Evolutionary conservation across 169 alveolate genomes (phyloP).

Genomic region (Eimeria maxima): DNA sequence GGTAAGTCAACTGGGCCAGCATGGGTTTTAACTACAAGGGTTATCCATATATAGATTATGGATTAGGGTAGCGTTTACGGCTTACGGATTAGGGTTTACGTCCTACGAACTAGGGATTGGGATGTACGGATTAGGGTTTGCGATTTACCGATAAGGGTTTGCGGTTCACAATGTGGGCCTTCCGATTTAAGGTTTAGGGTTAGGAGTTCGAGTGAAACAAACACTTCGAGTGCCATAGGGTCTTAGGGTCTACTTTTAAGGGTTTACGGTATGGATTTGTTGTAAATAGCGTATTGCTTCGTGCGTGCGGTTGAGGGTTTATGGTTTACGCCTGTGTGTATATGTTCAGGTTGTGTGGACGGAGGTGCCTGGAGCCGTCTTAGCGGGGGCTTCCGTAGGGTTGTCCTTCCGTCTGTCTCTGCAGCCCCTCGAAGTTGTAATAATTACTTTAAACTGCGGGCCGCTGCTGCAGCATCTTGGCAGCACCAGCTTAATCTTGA

Average conservation of each 20-base stretch:
- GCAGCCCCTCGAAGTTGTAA: slow-evolving; percentile 8
- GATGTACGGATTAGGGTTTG: background rate
- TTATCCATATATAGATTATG: background rate
- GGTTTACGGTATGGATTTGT: background rate
- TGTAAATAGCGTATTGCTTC: too few species aligned
- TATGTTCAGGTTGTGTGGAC: slow-evolving; percentile 33
- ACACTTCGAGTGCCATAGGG: too few species aligned
- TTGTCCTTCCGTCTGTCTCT: slow-evolving; percentile 5
- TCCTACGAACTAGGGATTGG: too few species aligned
- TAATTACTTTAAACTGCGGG: slow-evolving; percentile 13
- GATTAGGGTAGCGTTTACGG: background rate
- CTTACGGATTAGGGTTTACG: background rate
- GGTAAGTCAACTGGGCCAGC: background rate
- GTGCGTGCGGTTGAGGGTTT: too few species aligned
- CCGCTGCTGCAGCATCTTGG: background rate
- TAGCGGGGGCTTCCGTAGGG: background rate
- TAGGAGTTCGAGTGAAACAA: too few species aligned
- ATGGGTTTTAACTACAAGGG: too few species aligned
- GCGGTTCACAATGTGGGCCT: background rate
- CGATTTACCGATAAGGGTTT: background rate
- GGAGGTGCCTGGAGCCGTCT: slow-evolving; percentile 3
- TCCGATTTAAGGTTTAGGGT: background rate
- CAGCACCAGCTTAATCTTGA: slow-evolving; percentile 4
- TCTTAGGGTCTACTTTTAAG: background rate
- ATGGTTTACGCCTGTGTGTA: background rate